Percentiles rank a stretch among this genome's conserved stretches.
Conservation (phyloP, 2,329 filamentous ascomycete species). For the Nemania bipapillata region DNA sequence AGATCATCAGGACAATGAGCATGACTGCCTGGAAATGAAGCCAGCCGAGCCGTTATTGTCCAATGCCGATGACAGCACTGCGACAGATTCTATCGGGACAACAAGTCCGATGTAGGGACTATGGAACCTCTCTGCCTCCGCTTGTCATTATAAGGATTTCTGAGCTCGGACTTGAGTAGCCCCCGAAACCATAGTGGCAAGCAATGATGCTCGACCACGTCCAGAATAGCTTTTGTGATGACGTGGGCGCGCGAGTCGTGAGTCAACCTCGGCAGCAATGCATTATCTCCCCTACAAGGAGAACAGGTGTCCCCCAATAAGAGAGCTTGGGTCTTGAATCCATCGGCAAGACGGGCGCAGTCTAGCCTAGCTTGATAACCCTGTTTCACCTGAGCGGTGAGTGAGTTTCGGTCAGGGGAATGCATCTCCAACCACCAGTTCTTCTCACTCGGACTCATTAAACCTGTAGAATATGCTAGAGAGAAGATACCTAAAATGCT, state of each 20-base stretch:
- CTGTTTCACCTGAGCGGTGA: conserved; percentile 39
- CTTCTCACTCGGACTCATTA: conserved; percentile 25
- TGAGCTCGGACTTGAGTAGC: conserved; percentile 1
- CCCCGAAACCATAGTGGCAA: conserved; percentile 22
- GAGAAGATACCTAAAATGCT: conserved; percentile 7
- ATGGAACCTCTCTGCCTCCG: conserved; percentile 44
- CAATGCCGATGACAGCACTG: conserved; percentile 38
- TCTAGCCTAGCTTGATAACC: conserved; percentile 21
- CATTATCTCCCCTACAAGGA: conserved; percentile 21
- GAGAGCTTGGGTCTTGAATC: conserved; percentile 30
- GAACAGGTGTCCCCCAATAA: conserved; percentile 25
- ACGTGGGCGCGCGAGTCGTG: conserved; percentile 28
- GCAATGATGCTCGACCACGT: conserved; percentile 30
- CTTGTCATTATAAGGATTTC: conserved; percentile 20
- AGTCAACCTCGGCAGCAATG: conserved; percentile 23
- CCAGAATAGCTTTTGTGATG: conserved; percentile 31
- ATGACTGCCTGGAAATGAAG: conserved; percentile 46
- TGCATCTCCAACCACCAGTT: conserved; percentile 29
- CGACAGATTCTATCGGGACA: conserved; percentile 29
- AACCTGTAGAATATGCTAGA: neutral
- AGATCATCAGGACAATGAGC: conserved; percentile 51
- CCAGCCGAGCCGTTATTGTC: conserved; percentile 30
- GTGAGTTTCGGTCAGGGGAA: conserved; percentile 36
- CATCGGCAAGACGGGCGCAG: conserved; percentile 30
- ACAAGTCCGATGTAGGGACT: conserved; percentile 15